Conservation (phyloP, 768 basidiomycete genomes). For the Panellus pusillus region DNA sequence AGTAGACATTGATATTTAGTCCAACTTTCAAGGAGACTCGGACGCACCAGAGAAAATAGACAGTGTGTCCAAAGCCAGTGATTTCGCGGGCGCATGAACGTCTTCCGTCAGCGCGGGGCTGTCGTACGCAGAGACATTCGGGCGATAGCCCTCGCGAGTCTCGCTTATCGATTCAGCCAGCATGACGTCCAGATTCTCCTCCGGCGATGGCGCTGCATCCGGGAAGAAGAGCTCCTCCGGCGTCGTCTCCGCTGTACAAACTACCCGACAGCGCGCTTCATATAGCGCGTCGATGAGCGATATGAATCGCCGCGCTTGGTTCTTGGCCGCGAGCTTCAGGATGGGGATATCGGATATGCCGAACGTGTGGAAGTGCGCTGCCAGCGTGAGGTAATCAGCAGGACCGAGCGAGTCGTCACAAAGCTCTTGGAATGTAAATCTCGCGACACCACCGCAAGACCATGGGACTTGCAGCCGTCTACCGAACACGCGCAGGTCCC, state of each 20-base stretch:
- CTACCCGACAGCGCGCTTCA: constrained; percentile 38
- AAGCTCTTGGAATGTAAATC: constrained; percentile 50
- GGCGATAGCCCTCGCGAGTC: constrained; percentile 48
- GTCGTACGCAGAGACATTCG: constrained; percentile 57
- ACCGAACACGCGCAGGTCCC: constrained; percentile 48
- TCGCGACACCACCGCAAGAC: too few species aligned
- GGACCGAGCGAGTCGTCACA: constrained; percentile 54
- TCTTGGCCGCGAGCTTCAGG: constrained; percentile 50
- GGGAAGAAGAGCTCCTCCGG: constrained; percentile 56
- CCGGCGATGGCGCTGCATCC: constrained; percentile 33
- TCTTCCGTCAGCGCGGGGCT: constrained; percentile 31
- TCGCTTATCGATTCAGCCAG: constrained; percentile 50
- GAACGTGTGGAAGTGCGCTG: constrained; percentile 49
- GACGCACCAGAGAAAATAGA: constrained; percentile 49
- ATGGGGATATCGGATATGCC: constrained; percentile 51
- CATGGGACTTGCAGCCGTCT: constrained; percentile 45
- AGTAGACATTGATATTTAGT: too few species aligned
- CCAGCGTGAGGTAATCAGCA: constrained; percentile 58
- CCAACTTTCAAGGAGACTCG: too few species aligned
- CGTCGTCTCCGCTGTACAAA: constrained; percentile 39
- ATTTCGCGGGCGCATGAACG: constrained; percentile 25
- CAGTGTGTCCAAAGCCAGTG: constrained; percentile 45
- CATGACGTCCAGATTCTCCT: constrained; percentile 26
- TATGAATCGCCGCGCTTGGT: constrained; percentile 60
- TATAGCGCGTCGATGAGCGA: constrained; percentile 62